Conservation (phyloP, 495 filamentous ascomycete species). For the Daldinia bambusicola region DNA sequence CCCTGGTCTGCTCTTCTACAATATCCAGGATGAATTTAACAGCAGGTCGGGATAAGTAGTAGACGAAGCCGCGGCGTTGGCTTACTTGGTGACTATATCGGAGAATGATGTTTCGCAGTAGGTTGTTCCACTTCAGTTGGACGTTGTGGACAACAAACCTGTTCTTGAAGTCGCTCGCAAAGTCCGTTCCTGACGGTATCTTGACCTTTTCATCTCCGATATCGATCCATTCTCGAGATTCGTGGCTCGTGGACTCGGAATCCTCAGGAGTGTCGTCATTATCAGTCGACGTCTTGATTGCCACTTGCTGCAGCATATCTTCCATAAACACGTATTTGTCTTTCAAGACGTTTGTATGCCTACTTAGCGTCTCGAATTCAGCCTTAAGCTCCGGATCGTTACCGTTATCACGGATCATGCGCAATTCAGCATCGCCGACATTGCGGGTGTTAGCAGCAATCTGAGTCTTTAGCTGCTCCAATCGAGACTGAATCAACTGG, state of each 20-base stretch:
- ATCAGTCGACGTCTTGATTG: conserved; percentile 39
- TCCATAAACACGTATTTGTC: conserved; percentile 82
- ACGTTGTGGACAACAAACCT: conserved; percentile 97
- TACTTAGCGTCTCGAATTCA: conserved; percentile 73
- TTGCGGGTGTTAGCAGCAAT: conserved; percentile 73
- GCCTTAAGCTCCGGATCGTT: conserved; percentile 62
- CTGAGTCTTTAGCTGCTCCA: conserved; percentile 81
- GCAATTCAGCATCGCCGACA: conserved; percentile 72
- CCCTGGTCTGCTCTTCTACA: conserved; percentile 88
- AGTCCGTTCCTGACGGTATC: conserved; percentile 68
- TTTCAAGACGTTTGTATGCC: conserved; percentile 74
- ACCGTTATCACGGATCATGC: conserved; percentile 65
- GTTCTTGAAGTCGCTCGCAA: conserved; percentile 94
- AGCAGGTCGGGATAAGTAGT: conserved; percentile 94
- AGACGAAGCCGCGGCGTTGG: conserved; percentile 94
- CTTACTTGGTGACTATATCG: conserved; percentile 98
- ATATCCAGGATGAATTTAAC: conserved; percentile 99
- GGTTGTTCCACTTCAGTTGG: conserved; percentile 98
- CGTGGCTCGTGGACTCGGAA: conserved; percentile 23
- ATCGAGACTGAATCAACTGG: conserved; percentile 80
- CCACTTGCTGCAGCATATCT: conserved; percentile 74
- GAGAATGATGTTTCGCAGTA: conserved; percentile 92
- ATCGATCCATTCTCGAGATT: conserved; percentile 45
- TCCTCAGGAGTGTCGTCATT: conserved; percentile 26
- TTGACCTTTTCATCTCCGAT: conserved; percentile 55